Base-by-base conservation (phyloP, 2,329 filamentous ascomycete genomes). In the Fusarium fujikuroi region DNA sequence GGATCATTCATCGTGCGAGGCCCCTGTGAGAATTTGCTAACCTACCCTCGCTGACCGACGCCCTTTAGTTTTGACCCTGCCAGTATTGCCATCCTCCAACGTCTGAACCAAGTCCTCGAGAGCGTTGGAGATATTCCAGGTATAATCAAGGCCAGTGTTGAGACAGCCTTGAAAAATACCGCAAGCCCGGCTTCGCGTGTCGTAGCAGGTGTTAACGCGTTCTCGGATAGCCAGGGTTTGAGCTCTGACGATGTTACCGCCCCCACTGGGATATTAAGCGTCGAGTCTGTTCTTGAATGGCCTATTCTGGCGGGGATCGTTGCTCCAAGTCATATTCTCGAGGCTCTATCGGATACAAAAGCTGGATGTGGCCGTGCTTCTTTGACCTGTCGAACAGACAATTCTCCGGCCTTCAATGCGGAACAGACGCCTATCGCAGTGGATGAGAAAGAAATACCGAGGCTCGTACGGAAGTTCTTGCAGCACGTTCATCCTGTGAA, bases 391-490 rank as follows among this genome's bases (percentile, higher is more conserved):
- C 16, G 7, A 25, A 4, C 23, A 25, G 42, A 12, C 6, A 19
- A 7, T 25, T 11, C 16, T 25, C 8, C 16, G 3, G 16, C 7
- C 10, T 18, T 18, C 23, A 25, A 5, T 19, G 10, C 10, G 11
- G 16, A 3, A 9, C 1, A 8, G 10, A 44, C 7, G 10, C 15
- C 6, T 7, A 8, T 18, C 2, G 11, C 9, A 11, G 23, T 44
- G 5, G 23, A 19, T 3, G 16, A 25, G 15, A 46, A 46, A 5
- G 43, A 28, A 5, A 28, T 46, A 19, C 23, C 16, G 1, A 28
- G 43, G 2, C 18, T 46, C 7, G 43, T 46, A 0, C 3, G 18
- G 1, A 23, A 46, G 2, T 46, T 46, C 5, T 5, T 46, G 4
- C 43, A 46, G 11, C 43, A 46, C 5, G 23, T 28, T 25, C 43